phyloP scores from a whole-genome alignment of 2,329 filamentous ascomycete species.

The Byssoonygena ceratinophila region DNA sequence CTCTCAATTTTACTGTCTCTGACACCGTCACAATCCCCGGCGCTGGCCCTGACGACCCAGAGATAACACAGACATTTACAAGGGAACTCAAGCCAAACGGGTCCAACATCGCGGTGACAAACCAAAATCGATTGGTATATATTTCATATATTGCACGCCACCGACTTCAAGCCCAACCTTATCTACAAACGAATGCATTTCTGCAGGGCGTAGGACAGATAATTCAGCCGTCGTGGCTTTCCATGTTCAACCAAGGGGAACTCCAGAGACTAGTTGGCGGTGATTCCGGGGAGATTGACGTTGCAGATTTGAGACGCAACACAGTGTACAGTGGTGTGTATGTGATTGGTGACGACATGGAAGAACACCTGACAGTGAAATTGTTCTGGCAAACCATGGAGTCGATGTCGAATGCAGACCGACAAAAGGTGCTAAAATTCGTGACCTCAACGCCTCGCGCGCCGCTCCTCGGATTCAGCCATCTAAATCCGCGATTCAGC shows the following conservation, averaged over 20 bases:
- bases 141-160: slow-evolving; percentile 85
- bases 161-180: slow-evolving; percentile 69
- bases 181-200: slow-evolving; percentile 75
- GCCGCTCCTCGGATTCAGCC: slow-evolving; percentile 76
- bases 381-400: slow-evolving; percentile 89
- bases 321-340: slow-evolving; percentile 85
- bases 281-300: slow-evolving; percentile 72
- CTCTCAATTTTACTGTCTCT: slow-evolving; percentile 78
- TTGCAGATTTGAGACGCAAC: slow-evolving; percentile 73
- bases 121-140: slow-evolving; percentile 87
- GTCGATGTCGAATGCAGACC: slow-evolving; percentile 61
- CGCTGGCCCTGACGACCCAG: slow-evolving; percentile 30
- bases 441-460: slow-evolving; percentile 88
- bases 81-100: slow-evolving; percentile 68
- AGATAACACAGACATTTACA: slow-evolving; percentile 40
- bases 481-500: slow-evolving; percentile 74
- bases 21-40: slow-evolving; percentile 52
- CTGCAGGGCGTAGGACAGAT: slow-evolving; percentile 75
- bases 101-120: slow-evolving; percentile 68
- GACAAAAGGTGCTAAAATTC: slow-evolving; percentile 82
- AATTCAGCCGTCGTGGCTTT: slow-evolving; percentile 84
- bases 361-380: slow-evolving; percentile 74
- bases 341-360: slow-evolving; percentile 71
- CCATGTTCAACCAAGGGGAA: slow-evolving; percentile 97
- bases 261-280: slow-evolving; percentile 88